These are phyloP conservation scores for Antitrichia curtipendula DNA, from an alignment of 225 moss, liverwort and hornwort species.

Conservation along the genomic window DNA sequence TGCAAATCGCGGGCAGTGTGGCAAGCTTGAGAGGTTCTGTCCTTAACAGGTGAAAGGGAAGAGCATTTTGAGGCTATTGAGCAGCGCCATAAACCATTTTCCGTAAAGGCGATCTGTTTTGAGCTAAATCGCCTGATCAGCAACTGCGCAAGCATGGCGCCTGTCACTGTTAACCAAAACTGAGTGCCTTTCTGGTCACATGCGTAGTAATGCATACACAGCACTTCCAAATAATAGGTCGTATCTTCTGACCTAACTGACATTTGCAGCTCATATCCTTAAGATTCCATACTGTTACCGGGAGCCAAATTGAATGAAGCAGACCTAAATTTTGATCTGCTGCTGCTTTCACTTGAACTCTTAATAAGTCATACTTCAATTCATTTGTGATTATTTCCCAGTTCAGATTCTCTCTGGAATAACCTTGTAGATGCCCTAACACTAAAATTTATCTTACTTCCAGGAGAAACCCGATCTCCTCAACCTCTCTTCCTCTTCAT, in stretches of 20 bases:
- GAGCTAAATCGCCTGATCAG: not conserved
- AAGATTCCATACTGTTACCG: not conserved
- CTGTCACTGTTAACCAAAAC: not conserved
- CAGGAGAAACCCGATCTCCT: not conserved
- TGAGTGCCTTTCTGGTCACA: not conserved
- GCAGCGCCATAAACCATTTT: not conserved
- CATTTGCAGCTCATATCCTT: constrained; percentile 9
- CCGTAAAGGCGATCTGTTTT: not conserved
- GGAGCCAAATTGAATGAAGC: not conserved
- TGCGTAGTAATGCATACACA: not conserved
- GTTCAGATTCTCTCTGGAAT: not conserved
- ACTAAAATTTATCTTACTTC: not conserved
- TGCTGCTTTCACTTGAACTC: not conserved
- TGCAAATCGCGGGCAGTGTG: not conserved
- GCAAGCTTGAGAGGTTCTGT: not conserved
- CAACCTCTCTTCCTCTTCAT: not conserved
- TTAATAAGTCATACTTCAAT: not conserved
- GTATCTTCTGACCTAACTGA: not conserved
- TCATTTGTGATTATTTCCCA: not conserved
- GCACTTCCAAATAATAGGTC: not conserved
- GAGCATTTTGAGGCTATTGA: not conserved
- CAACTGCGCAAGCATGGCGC: constrained; percentile 20
- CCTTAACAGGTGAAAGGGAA: not conserved
- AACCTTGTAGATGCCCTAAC: not conserved
- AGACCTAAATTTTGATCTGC: not conserved